phyloP scores from a whole-genome alignment of 495 filamentous ascomycete species.

The Parathielavia appendiculata region DNA sequence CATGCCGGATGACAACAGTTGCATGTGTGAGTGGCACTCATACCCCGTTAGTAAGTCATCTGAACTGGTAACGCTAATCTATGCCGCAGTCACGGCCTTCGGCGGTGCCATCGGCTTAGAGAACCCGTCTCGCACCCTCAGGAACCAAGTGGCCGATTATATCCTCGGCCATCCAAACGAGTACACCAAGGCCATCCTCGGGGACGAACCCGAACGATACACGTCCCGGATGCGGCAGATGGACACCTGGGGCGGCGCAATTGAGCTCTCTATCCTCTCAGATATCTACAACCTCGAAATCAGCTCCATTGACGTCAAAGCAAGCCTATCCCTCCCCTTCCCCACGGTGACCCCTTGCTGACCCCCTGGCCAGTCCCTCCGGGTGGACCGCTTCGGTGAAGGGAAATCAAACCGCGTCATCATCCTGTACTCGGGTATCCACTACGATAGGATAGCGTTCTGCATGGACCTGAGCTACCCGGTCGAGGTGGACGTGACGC shows the following conservation, averaged over 20 bases:
- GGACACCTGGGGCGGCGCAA: slow-evolving; percentile 85
- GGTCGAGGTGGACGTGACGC: slow-evolving; percentile 69
- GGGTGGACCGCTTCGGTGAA: slow-evolving; percentile 74
- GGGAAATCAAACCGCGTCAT: slow-evolving; percentile 64
- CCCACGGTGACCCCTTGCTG: neutral
- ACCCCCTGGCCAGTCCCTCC: slow-evolving; percentile 27
- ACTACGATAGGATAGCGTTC: slow-evolving; percentile 89
- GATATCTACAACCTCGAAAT: slow-evolving; percentile 86
- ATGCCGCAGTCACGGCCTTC: slow-evolving; percentile 63
- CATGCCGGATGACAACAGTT: slow-evolving; percentile 96
- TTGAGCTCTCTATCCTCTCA: slow-evolving; percentile 80
- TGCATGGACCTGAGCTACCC: slow-evolving; percentile 57
- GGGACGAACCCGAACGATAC: slow-evolving; percentile 68
- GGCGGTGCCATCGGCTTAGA: slow-evolving; percentile 58
- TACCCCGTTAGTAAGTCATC: neutral
- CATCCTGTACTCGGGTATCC: slow-evolving; percentile 87
- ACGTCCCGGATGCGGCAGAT: slow-evolving; percentile 77
- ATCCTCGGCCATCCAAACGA: slow-evolving; percentile 68
- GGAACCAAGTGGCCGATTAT: slow-evolving; percentile 71
- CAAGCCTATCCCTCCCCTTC: slow-evolving; percentile 3
- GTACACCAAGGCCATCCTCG: slow-evolving; percentile 72
- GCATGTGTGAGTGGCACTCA: slow-evolving; percentile 52
- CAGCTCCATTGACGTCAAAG: slow-evolving; percentile 67
- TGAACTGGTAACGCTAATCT: neutral
- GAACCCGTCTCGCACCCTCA: slow-evolving; percentile 50